Conservation (phyloP, 2,329 filamentous ascomycete species). For the Talaromyces pinophilus region DNA sequence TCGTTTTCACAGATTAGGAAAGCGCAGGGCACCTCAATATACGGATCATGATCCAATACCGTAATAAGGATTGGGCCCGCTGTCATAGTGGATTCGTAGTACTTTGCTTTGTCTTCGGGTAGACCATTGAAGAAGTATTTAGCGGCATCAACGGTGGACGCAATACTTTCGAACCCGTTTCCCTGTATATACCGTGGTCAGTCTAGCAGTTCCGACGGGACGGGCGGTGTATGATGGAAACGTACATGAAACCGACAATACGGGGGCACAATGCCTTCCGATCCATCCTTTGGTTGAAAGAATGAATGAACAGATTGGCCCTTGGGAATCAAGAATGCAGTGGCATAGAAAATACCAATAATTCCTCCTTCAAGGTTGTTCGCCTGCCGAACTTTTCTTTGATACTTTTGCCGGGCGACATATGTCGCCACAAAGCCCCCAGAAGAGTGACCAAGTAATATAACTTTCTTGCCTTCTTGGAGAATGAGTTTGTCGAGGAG, state of each 20-base stretch:
- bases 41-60: conserved; percentile 36
- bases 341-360: conserved; percentile 35
- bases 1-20: conserved; percentile 37
- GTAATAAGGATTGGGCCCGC: conserved; percentile 2
- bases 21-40: conserved; percentile 35
- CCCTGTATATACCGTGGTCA: conserved; percentile 18
- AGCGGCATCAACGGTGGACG: conserved; percentile 29
- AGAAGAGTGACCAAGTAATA: conserved; percentile 37
- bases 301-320: conserved; percentile 36
- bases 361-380: conserved; percentile 23
- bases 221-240: background rate
- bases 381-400: conserved; percentile 29
- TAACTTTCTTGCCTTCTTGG: conserved; percentile 30
- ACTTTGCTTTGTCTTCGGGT: conserved; percentile 26
- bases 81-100: conserved; percentile 26
- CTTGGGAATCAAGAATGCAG: conserved; percentile 34
- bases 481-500: no score
- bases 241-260: conserved; percentile 35
- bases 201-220: background rate
- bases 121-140: conserved; percentile 36
- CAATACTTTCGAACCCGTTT: conserved; percentile 28
- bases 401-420: conserved; percentile 32
- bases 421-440: conserved; percentile 40
- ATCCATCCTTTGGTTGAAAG: conserved; percentile 34
- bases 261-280: conserved; percentile 25